Conservation (phyloP, 2,329 filamentous ascomycete species). For the Monosporascus sp. region DNA sequence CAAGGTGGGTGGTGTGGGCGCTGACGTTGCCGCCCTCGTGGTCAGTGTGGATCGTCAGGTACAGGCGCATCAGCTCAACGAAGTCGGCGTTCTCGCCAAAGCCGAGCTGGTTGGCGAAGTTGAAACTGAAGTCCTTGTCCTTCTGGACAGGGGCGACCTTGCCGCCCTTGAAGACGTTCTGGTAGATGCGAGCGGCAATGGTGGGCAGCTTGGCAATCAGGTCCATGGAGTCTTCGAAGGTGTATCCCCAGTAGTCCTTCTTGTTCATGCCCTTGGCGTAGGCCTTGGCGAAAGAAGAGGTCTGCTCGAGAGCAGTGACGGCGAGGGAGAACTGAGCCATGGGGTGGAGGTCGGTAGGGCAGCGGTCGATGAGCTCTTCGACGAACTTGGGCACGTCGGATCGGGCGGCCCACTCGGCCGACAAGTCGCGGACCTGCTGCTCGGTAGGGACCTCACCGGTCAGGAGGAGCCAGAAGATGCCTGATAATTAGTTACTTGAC, state of each 20-base stretch:
- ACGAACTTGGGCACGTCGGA: conserved; percentile 96
- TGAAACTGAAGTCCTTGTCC: conserved; percentile 99
- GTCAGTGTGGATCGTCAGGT: conserved; percentile 99
- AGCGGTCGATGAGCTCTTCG: conserved; percentile 99
- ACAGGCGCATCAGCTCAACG: conserved; percentile 95
- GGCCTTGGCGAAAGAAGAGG: conserved; percentile 95
- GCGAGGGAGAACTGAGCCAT: conserved; percentile 99
- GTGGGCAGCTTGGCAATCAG: conserved; percentile 98
- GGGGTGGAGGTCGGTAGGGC: conserved; percentile 96
- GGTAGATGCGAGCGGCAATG: conserved; percentile 98
- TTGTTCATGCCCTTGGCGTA: conserved; percentile 99
- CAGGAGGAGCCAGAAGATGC: conserved; percentile 99
- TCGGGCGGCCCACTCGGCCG: conserved; percentile 97
- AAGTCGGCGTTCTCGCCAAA: conserved; percentile 95
- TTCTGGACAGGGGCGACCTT: conserved; percentile 95
- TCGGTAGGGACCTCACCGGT: conserved; percentile 96
- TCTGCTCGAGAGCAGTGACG: conserved; percentile 96
- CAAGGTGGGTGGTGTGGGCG: conserved; percentile 97
- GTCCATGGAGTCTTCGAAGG: conserved; percentile 99
- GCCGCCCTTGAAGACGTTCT: conserved; percentile 99
- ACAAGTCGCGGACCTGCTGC: conserved; percentile 97
- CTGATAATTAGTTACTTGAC: conserved; percentile 7
- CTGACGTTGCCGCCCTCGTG: conserved; percentile 99
- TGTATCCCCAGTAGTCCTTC: conserved; percentile 99
- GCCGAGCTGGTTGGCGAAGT: conserved; percentile 99